Conservation (phyloP, 140 eudicot species). For the Erigeron philadelphicus region DNA sequence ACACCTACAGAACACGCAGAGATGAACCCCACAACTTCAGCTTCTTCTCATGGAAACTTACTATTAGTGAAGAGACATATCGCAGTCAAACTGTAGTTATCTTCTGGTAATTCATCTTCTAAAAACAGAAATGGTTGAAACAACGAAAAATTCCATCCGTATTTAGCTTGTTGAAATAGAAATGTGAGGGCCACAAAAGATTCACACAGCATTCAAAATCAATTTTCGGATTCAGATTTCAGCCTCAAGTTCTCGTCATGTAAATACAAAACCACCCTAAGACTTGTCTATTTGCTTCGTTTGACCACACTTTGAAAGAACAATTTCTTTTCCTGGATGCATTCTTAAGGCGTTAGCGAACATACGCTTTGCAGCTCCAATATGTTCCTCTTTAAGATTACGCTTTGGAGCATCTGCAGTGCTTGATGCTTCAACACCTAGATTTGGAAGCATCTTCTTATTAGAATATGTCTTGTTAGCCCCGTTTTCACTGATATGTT, state of each 20-base stretch:
- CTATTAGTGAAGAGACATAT: neutral
- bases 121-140: slow-evolving; percentile 3
- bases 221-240: neutral
- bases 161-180: neutral
- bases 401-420: slow-evolving; percentile 19
- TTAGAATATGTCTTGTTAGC: neutral
- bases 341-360: slow-evolving; percentile 76
- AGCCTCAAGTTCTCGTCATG: neutral
- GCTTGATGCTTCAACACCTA: slow-evolving; percentile 12
- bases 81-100: neutral
- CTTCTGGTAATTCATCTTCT: slow-evolving; percentile 11
- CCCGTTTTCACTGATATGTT: neutral
- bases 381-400: slow-evolving; percentile 50
- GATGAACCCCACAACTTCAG: neutral
- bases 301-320: slow-evolving; percentile 28
- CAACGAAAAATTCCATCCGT: neutral
- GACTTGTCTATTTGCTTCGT: slow-evolving; percentile 28
- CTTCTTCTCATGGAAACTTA: slow-evolving; percentile 7
- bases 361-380: slow-evolving; percentile 90
- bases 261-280: slow-evolving; percentile 6
- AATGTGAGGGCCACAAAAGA: neutral
- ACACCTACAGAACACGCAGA: neutral
- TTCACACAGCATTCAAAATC: neutral
- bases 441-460: slow-evolving; percentile 18
- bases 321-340: slow-evolving; percentile 38